A percentile compares a stretch with the other conserved stretches of the same genome.
These are phyloP conservation scores for Pseudozyma flocculosa DNA, from an alignment of 1,284 basidiomycete species.

Conservation along the genomic window DNA sequence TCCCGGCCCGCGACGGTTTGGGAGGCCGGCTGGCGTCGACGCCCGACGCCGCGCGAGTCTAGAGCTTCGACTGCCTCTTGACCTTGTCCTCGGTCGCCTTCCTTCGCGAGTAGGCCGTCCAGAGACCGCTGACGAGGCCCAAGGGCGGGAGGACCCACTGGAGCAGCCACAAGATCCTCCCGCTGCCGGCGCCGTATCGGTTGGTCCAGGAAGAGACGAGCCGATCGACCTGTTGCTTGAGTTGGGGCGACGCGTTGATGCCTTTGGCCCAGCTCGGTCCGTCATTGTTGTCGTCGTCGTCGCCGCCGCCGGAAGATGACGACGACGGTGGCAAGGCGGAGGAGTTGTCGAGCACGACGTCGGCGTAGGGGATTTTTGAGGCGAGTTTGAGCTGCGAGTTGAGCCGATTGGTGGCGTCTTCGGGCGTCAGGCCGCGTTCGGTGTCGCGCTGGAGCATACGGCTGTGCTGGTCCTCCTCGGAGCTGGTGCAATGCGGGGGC, in stretches of 20 bases:
- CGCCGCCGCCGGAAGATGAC: neutral
- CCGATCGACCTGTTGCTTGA: constrained; percentile 68
- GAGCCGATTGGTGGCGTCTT: constrained; percentile 70
- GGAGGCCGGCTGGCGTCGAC: too few species aligned
- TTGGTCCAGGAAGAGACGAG: constrained; percentile 67
- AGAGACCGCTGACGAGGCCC: constrained; percentile 61
- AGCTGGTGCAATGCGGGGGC: constrained; percentile 7
- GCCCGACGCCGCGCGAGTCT: too few species aligned
- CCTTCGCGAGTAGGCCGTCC: constrained; percentile 17
- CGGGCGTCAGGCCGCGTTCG: constrained; percentile 59
- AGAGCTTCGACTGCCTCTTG: neutral
- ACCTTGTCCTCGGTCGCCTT: neutral
- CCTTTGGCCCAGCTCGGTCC: constrained; percentile 3
- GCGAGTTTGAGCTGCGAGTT: constrained; percentile 77
- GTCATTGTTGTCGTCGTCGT: too few species aligned
- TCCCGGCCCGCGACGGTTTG: too few species aligned
- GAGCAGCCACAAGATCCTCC: constrained; percentile 70
- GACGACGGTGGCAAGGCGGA: constrained; percentile 62
- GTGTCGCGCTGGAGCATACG: constrained; percentile 52
- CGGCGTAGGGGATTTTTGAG: constrained; percentile 79
- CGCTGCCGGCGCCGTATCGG: constrained; percentile 58
- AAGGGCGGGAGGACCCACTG: constrained; percentile 78
- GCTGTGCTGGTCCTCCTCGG: constrained; percentile 39
- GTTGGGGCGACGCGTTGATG: constrained; percentile 20
- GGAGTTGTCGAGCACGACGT: constrained; percentile 85